phyloP scores from a whole-genome alignment of 177 flowering plant species.

The Vitis hybrid region DNA sequence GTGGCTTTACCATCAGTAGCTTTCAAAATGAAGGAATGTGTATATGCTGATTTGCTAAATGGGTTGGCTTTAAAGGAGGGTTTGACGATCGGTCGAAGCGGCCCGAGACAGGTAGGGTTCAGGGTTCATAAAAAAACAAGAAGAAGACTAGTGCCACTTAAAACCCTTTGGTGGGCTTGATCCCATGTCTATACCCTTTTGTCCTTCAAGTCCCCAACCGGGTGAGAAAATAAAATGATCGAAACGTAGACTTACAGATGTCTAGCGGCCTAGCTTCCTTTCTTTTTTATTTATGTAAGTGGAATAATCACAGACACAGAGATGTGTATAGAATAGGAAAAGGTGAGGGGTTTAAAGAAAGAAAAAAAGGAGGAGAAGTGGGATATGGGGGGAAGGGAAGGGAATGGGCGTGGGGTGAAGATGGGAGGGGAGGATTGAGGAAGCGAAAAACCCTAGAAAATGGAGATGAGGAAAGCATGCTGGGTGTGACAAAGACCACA shows the following conservation, averaged over 20 bases:
- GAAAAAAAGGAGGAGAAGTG: not conserved
- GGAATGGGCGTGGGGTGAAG: constrained; percentile 13
- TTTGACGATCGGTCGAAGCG: not conserved
- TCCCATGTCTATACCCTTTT: not conserved
- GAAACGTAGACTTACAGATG: too few relatives aligned
- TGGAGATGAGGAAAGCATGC: constrained; percentile 45
- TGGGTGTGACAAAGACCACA: constrained; percentile 52
- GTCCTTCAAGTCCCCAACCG: not conserved
- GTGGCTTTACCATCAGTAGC: not conserved
- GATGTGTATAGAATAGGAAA: not conserved
- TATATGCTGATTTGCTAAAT: not conserved
- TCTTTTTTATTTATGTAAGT: not conserved
- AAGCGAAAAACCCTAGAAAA: constrained; percentile 50
- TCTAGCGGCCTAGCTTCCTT: not conserved
- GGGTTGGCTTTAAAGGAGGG: not conserved
- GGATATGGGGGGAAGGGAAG: not conserved
- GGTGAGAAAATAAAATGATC: not conserved
- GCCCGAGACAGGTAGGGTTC: constrained; percentile 2
- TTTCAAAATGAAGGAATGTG: not conserved
- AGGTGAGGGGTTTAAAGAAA: not conserved
- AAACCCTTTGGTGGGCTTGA: not conserved
- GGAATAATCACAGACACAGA: not conserved
- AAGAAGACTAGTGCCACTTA: not conserved
- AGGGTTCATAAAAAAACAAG: constrained; percentile 1
- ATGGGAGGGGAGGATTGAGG: not conserved